A percentile compares a stretch with the other conserved stretches of the same genome.
Conservation (phyloP, 768 basidiomycete species). For the Leccinum incarnatum region DNA sequence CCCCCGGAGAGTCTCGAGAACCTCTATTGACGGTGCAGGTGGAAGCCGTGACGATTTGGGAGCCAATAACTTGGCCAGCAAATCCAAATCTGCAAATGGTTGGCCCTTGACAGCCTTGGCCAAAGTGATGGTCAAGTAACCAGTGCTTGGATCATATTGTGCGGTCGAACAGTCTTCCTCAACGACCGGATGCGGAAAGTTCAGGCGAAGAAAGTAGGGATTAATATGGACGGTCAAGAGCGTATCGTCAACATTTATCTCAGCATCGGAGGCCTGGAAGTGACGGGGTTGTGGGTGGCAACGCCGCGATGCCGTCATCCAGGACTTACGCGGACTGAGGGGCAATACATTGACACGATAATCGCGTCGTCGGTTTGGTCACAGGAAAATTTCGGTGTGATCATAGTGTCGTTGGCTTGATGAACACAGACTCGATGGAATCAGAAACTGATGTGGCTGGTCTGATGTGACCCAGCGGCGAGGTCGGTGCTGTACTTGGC, state of each 20-base stretch:
- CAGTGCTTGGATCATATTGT: conserved; percentile 72
- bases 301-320: not conserved
- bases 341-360: conserved; percentile 62
- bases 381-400: conserved; percentile 75
- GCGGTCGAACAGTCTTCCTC: conserved; percentile 69
- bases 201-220: conserved; percentile 80
- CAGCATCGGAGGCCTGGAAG: conserved; percentile 71
- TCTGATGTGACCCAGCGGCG: not conserved
- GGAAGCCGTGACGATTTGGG: conserved; percentile 47
- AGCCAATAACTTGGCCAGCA: conserved; percentile 74
- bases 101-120: conserved; percentile 67
- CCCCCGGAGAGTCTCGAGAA: conserved; percentile 36
- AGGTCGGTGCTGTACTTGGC: not conserved
- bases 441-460: not conserved
- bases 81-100: conserved; percentile 73
- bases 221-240: conserved; percentile 74
- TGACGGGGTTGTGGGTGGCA: conserved; percentile 13
- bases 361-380: conserved; percentile 58
- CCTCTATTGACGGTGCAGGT: conserved; percentile 52
- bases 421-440: not conserved
- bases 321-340: conserved; percentile 61
- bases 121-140: conserved; percentile 71
- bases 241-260: conserved; percentile 71
- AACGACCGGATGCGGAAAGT: conserved; percentile 63
- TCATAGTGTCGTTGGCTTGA: conserved; percentile 45